These are phyloP conservation scores for cucumber (Cucumis sativus) DNA, from an alignment of 306 rosid genomes.

Conservation along the genomic window Cucumber_9930_V3 NC_026659.2:28870001-28870500, in stretches of 20 bases:
- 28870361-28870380: slow-evolving; percentile 95
- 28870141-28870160: background rate
- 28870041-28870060: slow-evolving; percentile 62
- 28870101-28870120: slow-evolving; percentile 45
- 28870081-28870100: slow-evolving; percentile 68
- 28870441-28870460: slow-evolving; percentile 2
- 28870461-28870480: slow-evolving; percentile 8
- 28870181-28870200: slow-evolving; percentile 93
- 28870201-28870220: slow-evolving; percentile 89
- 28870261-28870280: slow-evolving; percentile 75
- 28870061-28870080: slow-evolving; percentile 47
- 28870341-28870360: slow-evolving; percentile 98
- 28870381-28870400: slow-evolving; percentile 91
- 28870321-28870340: slow-evolving; percentile 87
- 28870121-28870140: slow-evolving; percentile 3
- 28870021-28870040: slow-evolving; percentile 56
- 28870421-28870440: background rate
- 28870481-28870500: slow-evolving; percentile 97
- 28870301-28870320: slow-evolving; percentile 69
- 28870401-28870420: background rate
- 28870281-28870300: slow-evolving; percentile 71
- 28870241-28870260: slow-evolving; percentile 74
- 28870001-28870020: slow-evolving; percentile 98
- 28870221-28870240: slow-evolving; percentile 83
- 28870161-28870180: slow-evolving; percentile 22